Evolutionary conservation across 169 alveolate species (phyloP), one percentile per base, ranked within the genome.

Genomic region (Plasmodium gonderi): DNA sequence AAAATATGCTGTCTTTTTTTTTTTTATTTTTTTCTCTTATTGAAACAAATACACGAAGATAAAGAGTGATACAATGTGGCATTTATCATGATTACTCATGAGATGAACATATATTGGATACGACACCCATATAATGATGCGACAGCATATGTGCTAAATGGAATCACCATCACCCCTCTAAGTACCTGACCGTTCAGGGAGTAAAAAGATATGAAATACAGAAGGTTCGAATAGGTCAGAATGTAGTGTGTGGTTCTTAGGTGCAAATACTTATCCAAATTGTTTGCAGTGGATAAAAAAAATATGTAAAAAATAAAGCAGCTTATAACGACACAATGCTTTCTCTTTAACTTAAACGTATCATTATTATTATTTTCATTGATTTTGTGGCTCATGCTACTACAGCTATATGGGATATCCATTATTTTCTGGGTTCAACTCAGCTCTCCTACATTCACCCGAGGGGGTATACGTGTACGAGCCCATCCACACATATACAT

Each of bases 271-370:
- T 85, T 85, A 31, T 47, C 38, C 36, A 85, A 51, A 85, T 77
- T 85, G 20, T 85, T 85, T 74, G 67, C 45, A 11, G 92, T 85
- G 77, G 92, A 85, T 54, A 85, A 51, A 54, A 72, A 85, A 74
- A 85, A 85, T 40, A 72, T 49, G 65, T 31, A 85, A 85, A 74
- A 69, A 33, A 85, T 85, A 74, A 74, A 85, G 65, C 67, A 36
- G n/a, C 82, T 85, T 47, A 85, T 85, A 72, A 85, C 14, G 78
- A n/a, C 17, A 65, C 92, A 85, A 11, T 74, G 17, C 42, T 74
- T 72, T 74, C 51, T 81, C 29, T 40, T 67, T 45, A 72, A 29
- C 26, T 74, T 54, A 45, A 72, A 14, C 40, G 64, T 69, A 2
- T 45, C 72, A 29, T 29, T 54, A 36, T 85, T 33, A 38, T 74